These are phyloP conservation scores for Schrenkiella parvula DNA, from an alignment of 345 rosid genomes.

Conservation along the genomic window DNA sequence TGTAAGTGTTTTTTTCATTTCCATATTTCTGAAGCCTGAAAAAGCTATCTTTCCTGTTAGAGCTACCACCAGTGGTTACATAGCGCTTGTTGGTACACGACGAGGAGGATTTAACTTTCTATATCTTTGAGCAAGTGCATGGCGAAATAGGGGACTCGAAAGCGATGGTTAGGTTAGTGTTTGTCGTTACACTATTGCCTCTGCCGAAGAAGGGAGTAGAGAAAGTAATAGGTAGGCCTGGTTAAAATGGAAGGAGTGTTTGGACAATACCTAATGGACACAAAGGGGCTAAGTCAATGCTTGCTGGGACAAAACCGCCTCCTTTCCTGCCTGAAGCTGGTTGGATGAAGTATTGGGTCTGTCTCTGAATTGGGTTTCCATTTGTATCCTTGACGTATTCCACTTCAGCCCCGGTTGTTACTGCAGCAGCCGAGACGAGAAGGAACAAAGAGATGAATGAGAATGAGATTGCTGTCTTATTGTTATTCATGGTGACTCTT, in stretches of 20 bases:
- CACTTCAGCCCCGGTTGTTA: neutral
- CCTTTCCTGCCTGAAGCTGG: neutral
- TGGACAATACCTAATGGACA: conserved; percentile 12
- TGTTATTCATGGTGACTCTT: conserved; percentile 9
- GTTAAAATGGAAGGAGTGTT: neutral
- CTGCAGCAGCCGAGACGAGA: neutral
- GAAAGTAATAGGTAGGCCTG: conserved; percentile 16
- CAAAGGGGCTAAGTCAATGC: neutral
- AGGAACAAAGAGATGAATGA: conserved; percentile 20
- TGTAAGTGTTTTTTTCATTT: neutral
- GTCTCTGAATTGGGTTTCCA: conserved; percentile 11
- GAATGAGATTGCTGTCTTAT: neutral
- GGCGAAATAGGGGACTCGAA: conserved; percentile 5
- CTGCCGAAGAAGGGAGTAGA: neutral
- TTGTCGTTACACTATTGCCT: neutral
- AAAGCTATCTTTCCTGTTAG: neutral
- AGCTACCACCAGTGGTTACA: conserved; percentile 5
- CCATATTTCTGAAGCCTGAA: conserved; percentile 20
- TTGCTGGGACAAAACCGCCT: conserved; percentile 15
- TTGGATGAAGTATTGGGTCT: neutral
- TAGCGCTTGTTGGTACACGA: neutral
- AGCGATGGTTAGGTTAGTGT: neutral
- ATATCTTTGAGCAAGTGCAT: conserved; percentile 13
- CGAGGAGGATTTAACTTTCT: conserved; percentile 10
- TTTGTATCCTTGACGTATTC: conserved; percentile 9